Conservation (phyloP, 1,139 yeast genomes). For the Wickerhamiella infanticola region DNA sequence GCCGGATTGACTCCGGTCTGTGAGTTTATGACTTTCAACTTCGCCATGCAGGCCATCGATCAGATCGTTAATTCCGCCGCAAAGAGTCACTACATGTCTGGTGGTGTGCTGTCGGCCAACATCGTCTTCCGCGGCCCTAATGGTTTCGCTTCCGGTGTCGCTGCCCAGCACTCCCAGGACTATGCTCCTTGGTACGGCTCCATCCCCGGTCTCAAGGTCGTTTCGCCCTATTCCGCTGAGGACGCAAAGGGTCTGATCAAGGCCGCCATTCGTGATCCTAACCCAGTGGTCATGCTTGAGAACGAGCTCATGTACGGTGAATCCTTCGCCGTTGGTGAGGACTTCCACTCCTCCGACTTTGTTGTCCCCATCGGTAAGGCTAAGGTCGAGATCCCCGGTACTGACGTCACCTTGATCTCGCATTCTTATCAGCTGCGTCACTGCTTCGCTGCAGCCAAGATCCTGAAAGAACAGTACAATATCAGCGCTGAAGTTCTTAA, state of each 20-base stretch:
- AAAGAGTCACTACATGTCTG: constrained; percentile 96
- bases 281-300: constrained; percentile 91
- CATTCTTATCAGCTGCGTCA: constrained; percentile 83
- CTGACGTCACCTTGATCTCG: constrained; percentile 76
- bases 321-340: constrained; percentile 77
- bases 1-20: constrained; percentile 95
- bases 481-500: constrained; percentile 88
- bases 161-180: constrained; percentile 98
- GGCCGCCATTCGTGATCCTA: constrained; percentile 96
- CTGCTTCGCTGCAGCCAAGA: constrained; percentile 81
- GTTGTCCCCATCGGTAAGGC: constrained; percentile 91
- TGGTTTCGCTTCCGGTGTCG: constrained; percentile 99
- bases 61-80: constrained; percentile 98
- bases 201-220: constrained; percentile 93
- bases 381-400: constrained; percentile 83
- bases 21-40: constrained; percentile 98
- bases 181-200: constrained; percentile 97
- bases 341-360: constrained; percentile 74
- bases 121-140: constrained; percentile 98
- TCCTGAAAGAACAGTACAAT: constrained; percentile 67
- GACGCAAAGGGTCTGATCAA: constrained; percentile 92
- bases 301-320: constrained; percentile 93
- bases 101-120: constrained; percentile 84
- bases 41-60: constrained; percentile 98
- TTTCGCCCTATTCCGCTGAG: constrained; percentile 90